Evolutionary conservation across 208 protist species (phyloP).

Genomic region (Acanthamoeba sp.): DNA sequence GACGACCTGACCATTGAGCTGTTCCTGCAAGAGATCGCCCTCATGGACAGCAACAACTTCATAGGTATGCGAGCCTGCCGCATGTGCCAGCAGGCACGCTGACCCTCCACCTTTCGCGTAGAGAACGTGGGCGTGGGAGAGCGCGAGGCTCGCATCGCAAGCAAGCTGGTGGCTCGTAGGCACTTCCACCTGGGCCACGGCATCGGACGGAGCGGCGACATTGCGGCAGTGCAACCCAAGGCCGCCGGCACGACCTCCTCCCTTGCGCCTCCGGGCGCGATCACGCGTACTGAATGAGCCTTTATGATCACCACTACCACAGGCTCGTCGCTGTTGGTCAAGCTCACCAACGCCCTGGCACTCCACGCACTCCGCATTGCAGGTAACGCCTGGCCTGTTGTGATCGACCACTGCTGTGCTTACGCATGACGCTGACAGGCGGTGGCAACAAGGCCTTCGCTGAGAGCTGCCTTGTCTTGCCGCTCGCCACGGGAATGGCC

Average conservation of each 20-base stretch:
- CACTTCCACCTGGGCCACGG: constrained; percentile 95
- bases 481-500: constrained; percentile 97
- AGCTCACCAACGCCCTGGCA: constrained; percentile 94
- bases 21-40: constrained; percentile 94
- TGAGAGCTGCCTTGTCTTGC: constrained; percentile 91
- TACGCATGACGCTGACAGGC: not conserved
- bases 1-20: constrained; percentile 92
- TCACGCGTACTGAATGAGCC: no score
- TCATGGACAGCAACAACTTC: constrained; percentile 96
- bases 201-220: constrained; percentile 96
- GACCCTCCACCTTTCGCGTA: constrained; percentile 76
- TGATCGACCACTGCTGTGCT: not conserved
- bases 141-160: constrained; percentile 95
- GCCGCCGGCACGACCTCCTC: constrained; percentile 91
- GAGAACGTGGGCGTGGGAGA: constrained; percentile 96
- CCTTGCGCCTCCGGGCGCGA: not conserved
- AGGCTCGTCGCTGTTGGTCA: constrained; percentile 94
- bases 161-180: constrained; percentile 91
- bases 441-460: constrained; percentile 47
- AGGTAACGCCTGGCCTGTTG: constrained; percentile 29
- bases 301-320: not conserved
- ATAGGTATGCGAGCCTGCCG: constrained; percentile 9
- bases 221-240: constrained; percentile 97
- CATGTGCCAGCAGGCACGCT: not conserved
- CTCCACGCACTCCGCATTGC: constrained; percentile 87